Percentiles rank a stretch among this genome's conserved stretches.
These are phyloP conservation scores for Torulaspora globosa DNA, from an alignment of 1,139 yeast species.

Conservation along the genomic window DNA sequence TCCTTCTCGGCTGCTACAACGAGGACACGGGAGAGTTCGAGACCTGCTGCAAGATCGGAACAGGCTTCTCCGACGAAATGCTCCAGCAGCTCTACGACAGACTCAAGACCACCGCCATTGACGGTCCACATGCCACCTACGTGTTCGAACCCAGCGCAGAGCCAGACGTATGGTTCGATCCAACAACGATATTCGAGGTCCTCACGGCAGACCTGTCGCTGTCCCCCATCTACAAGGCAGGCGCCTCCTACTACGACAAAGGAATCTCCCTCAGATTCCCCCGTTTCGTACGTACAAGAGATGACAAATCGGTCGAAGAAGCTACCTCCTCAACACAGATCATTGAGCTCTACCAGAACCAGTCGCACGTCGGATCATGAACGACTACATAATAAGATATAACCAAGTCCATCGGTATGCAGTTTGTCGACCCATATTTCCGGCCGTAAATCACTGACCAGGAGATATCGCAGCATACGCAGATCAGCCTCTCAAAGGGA, in stretches of 20 bases:
- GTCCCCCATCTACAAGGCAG: slow-evolving; percentile 91
- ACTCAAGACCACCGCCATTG: slow-evolving; percentile 65
- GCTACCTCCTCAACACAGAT: slow-evolving; percentile 87
- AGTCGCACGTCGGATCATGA: slow-evolving; percentile 42
- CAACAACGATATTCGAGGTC: slow-evolving; percentile 81
- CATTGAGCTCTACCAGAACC: slow-evolving; percentile 83
- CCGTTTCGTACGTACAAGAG: slow-evolving; percentile 76
- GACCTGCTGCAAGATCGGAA: slow-evolving; percentile 94
- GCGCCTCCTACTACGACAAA: slow-evolving; percentile 67
- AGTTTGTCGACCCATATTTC: slow-evolving; percentile 1
- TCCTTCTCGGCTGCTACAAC: slow-evolving; percentile 82
- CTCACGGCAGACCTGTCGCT: slow-evolving; percentile 90
- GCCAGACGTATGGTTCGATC: slow-evolving; percentile 98
- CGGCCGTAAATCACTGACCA: slow-evolving; percentile 3
- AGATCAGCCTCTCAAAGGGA: slow-evolving; percentile 5
- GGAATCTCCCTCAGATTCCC: slow-evolving; percentile 94
- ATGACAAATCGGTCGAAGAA: slow-evolving; percentile 83
- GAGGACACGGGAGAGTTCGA: slow-evolving; percentile 89
- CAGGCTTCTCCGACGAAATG: slow-evolving; percentile 91
- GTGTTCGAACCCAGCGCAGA: slow-evolving; percentile 66
- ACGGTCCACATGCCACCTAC: slow-evolving; percentile 64
- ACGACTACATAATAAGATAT: not conserved
- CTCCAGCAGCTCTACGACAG: slow-evolving; percentile 55
- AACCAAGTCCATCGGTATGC: not conserved
- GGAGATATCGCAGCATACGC: slow-evolving; percentile 12